A percentile compares a stretch with the other conserved stretches of the same genome.
Conservation (phyloP, 2,329 filamentous ascomycete genomes). For the Leptographium galeiforme region DNA sequence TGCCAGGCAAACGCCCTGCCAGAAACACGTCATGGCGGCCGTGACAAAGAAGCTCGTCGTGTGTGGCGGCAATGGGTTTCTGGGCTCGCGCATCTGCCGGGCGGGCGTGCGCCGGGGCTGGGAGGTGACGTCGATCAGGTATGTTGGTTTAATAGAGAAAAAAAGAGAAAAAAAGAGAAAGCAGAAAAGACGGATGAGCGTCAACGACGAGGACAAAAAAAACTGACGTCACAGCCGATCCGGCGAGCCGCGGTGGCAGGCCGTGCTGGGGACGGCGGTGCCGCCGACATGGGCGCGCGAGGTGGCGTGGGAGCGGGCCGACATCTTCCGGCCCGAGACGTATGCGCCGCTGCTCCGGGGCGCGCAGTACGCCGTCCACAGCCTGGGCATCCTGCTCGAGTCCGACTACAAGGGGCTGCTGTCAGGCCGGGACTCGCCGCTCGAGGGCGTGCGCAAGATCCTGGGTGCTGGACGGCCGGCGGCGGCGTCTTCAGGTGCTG, state of each 20-base stretch:
- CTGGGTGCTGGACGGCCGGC: slow-evolving; percentile 47
- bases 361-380: slow-evolving; percentile 81
- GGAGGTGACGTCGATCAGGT: slow-evolving; percentile 90
- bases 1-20: not conserved
- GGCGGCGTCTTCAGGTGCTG: no score
- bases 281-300: slow-evolving; percentile 70
- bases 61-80: slow-evolving; percentile 85
- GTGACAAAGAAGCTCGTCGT: slow-evolving; percentile 68
- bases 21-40: slow-evolving; percentile 28
- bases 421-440: slow-evolving; percentile 68
- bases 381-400: slow-evolving; percentile 90
- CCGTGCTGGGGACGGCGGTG: slow-evolving; percentile 55
- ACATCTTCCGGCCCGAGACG: slow-evolving; percentile 70
- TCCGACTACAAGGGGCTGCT: slow-evolving; percentile 94
- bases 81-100: slow-evolving; percentile 83
- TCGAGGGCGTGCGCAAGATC: slow-evolving; percentile 63
- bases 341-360: slow-evolving; percentile 65
- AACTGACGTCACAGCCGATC: slow-evolving; percentile 51
- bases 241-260: slow-evolving; percentile 74
- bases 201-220: not conserved
- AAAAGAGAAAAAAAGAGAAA: no score
- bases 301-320: slow-evolving; percentile 77
- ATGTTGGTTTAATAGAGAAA: slow-evolving; percentile 12
- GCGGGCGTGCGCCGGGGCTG: slow-evolving; percentile 74
- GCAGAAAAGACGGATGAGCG: no score